phyloP scores from a whole-genome alignment of 2,329 filamentous ascomycete genomes.

The Juglanconis juglandina region DNA sequence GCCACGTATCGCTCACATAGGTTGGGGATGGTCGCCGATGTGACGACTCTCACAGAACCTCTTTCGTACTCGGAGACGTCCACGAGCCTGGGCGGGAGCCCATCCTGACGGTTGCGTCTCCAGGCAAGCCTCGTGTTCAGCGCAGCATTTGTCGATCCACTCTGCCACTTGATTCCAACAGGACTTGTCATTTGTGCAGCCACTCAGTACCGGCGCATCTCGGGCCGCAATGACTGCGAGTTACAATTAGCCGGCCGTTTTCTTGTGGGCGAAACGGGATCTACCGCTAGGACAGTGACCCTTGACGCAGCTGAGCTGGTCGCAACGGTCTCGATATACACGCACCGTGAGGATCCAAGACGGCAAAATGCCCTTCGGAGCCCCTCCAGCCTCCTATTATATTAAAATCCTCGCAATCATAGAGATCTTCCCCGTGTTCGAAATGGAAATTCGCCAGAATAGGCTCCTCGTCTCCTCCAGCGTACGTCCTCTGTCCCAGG shows the following conservation, averaged over 20 bases:
- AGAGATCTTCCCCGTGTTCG: constrained; percentile 1
- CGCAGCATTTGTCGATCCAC: not conserved
- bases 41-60: constrained; percentile 1
- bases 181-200: not conserved
- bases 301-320: too few relatives aligned
- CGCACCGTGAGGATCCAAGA: not conserved
- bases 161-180: constrained; percentile 1
- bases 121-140: not conserved
- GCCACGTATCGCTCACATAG: constrained; percentile 20
- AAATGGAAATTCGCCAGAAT: not conserved
- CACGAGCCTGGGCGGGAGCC: constrained; percentile 24
- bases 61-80: constrained; percentile 10
- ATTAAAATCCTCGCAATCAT: constrained; percentile 3
- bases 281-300: too few relatives aligned
- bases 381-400: not conserved
- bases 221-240: not conserved
- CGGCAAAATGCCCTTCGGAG: not conserved
- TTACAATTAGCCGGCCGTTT: too few relatives aligned
- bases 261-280: too few relatives aligned
- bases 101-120: not conserved
- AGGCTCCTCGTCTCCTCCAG: not conserved
- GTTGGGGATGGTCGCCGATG: not conserved
- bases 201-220: not conserved
- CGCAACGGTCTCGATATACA: not conserved
- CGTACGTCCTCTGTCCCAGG: not conserved